Percentiles rank a stretch among this genome's conserved stretches.
phyloP scores from a whole-genome alignment of 192 early-diverging fungal species.

The Podila epigama region DNA sequence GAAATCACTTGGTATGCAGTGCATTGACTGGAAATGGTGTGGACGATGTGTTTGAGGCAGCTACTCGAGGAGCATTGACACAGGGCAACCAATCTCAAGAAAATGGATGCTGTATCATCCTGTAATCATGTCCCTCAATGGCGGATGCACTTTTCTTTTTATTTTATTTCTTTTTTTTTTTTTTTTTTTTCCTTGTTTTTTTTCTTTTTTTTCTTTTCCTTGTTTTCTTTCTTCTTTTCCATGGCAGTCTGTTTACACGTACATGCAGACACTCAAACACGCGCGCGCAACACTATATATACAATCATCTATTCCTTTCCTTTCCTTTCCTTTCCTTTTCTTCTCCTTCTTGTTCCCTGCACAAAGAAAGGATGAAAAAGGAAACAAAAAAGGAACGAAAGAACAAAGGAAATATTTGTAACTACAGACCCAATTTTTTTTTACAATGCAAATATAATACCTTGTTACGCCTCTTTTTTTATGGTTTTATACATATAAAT shows the following conservation, averaged over 20 bases:
- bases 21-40: constrained; percentile 78
- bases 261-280: too few species aligned
- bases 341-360: too few species aligned
- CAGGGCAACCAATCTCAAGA: constrained; percentile 45
- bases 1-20: constrained; percentile 86
- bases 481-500: neutral
- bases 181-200: neutral
- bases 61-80: constrained; percentile 52
- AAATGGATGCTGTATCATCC: constrained; percentile 41
- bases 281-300: too few species aligned
- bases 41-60: constrained; percentile 63
- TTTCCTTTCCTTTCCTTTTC: neutral
- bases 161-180: neutral
- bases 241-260: too few species aligned
- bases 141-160: neutral
- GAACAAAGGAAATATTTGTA: too few species aligned
- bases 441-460: too few species aligned
- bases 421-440: neutral
- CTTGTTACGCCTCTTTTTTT: too few species aligned
- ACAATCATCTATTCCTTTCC: too few species aligned
- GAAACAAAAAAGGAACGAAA: too few species aligned
- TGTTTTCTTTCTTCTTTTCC: neutral
- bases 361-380: too few species aligned
- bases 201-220: neutral
- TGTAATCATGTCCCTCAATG: constrained; percentile 11